Evolutionary conservation across 768 basidiomycete genomes (phyloP), one percentile per base, ranked within the genome.

Genomic region (Lyophyllum shimeji): DNA sequence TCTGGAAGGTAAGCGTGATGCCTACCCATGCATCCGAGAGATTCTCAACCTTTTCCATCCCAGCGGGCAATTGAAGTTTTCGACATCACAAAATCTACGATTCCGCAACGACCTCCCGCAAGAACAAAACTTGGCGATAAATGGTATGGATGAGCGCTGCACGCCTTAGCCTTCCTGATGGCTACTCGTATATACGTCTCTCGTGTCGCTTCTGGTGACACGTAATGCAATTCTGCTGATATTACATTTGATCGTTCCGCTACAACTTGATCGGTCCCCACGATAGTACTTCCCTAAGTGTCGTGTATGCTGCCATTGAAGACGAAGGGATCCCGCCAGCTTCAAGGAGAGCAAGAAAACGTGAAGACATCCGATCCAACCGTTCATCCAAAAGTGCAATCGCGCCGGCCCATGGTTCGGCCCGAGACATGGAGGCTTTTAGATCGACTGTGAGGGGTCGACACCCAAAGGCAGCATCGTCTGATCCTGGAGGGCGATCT

Each of bases 31-130:
- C 12, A 25, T 42, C 44, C n/a, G n/a, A 31, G 43, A 50, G 52
- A 33, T 42, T 20, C 6, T 46, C 11, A 12, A 18, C 25, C 43
- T 44, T 37, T n/a, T n/a, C n/a, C n/a, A n/a, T n/a, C 23, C 31
- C 64, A 96, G 94, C 83, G 87, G 11, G 94, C 96, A 7, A 97
- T 92, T 63, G 82, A 93, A 58, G 81, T 89, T 0, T 97, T 95
- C 73, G 72, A 90, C 29, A 95, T 98, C 63, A 86, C 70, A 0
- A 77, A 87, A 58, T 76, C 91, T 1, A 76, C 76, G 57, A 92
- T 98, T 56, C 93, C 94, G 0, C 83, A 85, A 61, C 81, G 95
- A 33, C 77, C 82, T 3, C 76, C 82, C 33, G 82, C 85, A 1
- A 70, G 73, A 57, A 83, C 74, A 23, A 80, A 74, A 58, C 71